phyloP scores from a whole-genome alignment of 1,284 basidiomycete genomes.

The Somion occarium region DNA sequence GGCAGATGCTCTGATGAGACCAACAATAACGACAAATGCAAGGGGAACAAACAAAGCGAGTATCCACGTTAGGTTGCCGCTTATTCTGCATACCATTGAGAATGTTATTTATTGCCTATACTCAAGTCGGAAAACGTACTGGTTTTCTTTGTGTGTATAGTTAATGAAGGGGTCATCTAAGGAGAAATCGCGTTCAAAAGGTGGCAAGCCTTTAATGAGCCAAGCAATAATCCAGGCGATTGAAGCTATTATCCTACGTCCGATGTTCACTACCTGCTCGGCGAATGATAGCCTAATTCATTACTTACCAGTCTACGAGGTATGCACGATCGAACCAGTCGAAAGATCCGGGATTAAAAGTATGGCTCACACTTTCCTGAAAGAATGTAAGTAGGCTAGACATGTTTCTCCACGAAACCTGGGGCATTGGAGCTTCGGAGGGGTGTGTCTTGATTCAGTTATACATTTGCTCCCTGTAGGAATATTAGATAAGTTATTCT shows the following conservation, averaged over 20 bases:
- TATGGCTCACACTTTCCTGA: constrained; percentile 11
- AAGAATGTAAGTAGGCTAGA: background rate
- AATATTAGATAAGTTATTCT: too few species aligned
- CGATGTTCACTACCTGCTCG: background rate
- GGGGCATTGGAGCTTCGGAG: too few species aligned
- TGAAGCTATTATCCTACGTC: constrained; percentile 40
- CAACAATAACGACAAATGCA: constrained; percentile 30
- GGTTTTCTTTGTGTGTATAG: constrained; percentile 45
- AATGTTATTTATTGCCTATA: background rate
- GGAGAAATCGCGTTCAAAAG: constrained; percentile 52
- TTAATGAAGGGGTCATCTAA: constrained; percentile 47
- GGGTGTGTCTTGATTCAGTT: too few species aligned
- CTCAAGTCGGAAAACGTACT: constrained; percentile 33
- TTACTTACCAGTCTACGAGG: constrained; percentile 31
- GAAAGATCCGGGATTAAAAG: constrained; percentile 30
- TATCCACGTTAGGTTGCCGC: constrained; percentile 40
- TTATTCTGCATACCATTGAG: constrained; percentile 34
- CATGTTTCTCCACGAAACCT: too few species aligned
- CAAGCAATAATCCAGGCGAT: constrained; percentile 41
- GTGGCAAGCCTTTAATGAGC: constrained; percentile 34
- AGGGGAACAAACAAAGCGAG: constrained; percentile 45
- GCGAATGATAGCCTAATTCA: background rate
- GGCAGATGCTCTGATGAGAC: constrained; percentile 38
- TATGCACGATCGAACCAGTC: constrained; percentile 41
- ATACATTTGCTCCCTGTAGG: too few species aligned